A percentile compares a stretch with the other conserved stretches of the same genome.
Conservation (phyloP, 176 grass and related monocot species). For the Musa beccarii region DNA sequence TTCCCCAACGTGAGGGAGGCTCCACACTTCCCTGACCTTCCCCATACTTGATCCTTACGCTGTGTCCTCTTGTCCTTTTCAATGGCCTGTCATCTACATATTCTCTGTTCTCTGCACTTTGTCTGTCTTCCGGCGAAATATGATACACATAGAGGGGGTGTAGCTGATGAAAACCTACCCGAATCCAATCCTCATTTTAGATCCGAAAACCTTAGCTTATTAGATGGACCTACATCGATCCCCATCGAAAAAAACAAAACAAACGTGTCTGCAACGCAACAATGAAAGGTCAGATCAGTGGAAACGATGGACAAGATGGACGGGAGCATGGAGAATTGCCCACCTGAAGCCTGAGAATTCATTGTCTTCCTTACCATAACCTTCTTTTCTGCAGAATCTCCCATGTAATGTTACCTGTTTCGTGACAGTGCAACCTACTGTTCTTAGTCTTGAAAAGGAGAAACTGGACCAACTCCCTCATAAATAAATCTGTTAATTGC, state of each 20-base stretch:
- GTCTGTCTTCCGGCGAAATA: not conserved
- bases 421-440: no score
- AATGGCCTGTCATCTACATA: not conserved
- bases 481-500: not conserved
- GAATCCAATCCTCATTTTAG: no score
- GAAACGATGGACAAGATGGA: not conserved
- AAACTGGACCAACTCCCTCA: not conserved
- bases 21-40: not conserved
- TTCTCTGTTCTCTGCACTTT: not conserved
- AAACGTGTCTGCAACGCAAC: not conserved
- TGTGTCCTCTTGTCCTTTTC: slow-evolving; percentile 5
- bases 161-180: no score
- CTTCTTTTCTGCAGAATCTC: no score
- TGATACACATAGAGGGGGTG: no score
- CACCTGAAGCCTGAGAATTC: not conserved
- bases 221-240: no score
- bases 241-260: not conserved
- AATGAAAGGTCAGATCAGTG: not conserved
- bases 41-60: slow-evolving; percentile 7
- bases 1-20: not conserved
- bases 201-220: no score
- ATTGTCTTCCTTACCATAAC: not conserved
- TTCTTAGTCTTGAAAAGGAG: no score
- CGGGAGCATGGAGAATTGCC: not conserved
- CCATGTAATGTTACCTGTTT: no score